Base-by-base conservation (phyloP, 2,329 filamentous ascomycete genomes). In the Chaetomium globosum region DNA sequence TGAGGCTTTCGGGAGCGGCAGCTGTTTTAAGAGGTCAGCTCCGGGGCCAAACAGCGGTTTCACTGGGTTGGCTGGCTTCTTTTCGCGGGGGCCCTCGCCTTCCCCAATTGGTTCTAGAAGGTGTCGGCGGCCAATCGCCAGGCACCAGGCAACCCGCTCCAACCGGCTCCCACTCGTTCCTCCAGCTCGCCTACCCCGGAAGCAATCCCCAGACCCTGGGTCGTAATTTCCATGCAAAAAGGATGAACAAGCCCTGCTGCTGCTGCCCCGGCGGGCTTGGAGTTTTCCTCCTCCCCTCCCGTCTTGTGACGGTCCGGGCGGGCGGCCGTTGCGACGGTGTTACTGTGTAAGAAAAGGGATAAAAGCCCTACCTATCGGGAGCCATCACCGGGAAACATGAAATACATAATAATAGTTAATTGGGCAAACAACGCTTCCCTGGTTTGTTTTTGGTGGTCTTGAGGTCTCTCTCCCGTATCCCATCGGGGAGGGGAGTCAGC, bases 31-130 rank as follows among this genome's bases (percentile, higher is more conserved):
- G 55, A 68, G 59, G 61, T 57, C 68, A 67, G 58, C 57, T 59
- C 62, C 53, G 36, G 54, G 19, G 39, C 46, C 30, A 33, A 54
- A 54, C 31, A 23, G 53, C 4, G 53, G 31, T 26, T 26, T 26
- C 31, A 56, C n/a, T 28, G 30, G 43, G 19, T 39, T n/a, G 48
- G 16, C 48, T 12, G 30, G 28, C 46, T 51, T 13, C 12, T 46
- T 30, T 30, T 54, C 33, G 64, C 57, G 60, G 62, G 63, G 64
- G 23, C 31, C 31, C 26, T 67, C 59, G 49, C 68, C 65, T 68
- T 69, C 67, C 66, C 67, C 64, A 65, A 71, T 70, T 65, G 60
- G 69, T 71, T 71, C 69, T 71, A 68, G 69, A 71, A 71, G 65
- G 51, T 7, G 12, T 58, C n/a, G n/a, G 53, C 46, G 59, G 61